Evolutionary conservation across 148 eudicot species (phyloP), one percentile per base, ranked within the genome.

Genomic region (Fagopyrum homotropicum): DNA sequence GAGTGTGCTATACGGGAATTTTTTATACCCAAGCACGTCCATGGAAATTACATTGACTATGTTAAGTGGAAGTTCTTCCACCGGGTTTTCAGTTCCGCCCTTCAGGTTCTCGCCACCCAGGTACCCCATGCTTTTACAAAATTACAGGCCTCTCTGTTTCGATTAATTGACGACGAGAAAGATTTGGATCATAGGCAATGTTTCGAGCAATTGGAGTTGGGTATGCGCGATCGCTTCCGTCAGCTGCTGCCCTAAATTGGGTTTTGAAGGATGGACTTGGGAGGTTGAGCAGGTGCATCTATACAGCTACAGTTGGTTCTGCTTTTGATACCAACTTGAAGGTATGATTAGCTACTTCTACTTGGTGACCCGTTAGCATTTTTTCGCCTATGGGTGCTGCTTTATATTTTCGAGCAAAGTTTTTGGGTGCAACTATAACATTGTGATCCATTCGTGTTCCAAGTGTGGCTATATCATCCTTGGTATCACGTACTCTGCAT

Each of bases 71-170:
- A 94, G 86, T 84, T 91, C 51, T 81, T 94, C 84, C 98, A 94
- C 74, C 72, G 98, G 72, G 92, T 94, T 55, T 94, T 86, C 78
- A 87, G 97, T 80, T 91, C 97, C 80, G 90, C 98, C 14, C 93
- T 94, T 81, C 98, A 94, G 79, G 97, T 94, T 80, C 97, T 94
- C 84, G 98, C 98, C 69, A 94, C 98, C 22, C 98, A 94, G 97
- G 98, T 94, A 86, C 26, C 2, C n/a, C 16, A 15, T 16, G 19
- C 6, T n/a, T 14, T 14, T 15, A 15, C 12, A 50, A 14, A 50
- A 2, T 7, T 7, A 10, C 14, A 50, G 54, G 54, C 54, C 12
- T 50, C 7, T 50, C 12, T 10, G 14, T 50, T 50, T 50, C 12
- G 54, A 14, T 22, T 22, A 22, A 22, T 22, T 22, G 26, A 22